Conservation (phyloP, 2,329 filamentous ascomycete species). For the Hirsutella thompsonii region DNA sequence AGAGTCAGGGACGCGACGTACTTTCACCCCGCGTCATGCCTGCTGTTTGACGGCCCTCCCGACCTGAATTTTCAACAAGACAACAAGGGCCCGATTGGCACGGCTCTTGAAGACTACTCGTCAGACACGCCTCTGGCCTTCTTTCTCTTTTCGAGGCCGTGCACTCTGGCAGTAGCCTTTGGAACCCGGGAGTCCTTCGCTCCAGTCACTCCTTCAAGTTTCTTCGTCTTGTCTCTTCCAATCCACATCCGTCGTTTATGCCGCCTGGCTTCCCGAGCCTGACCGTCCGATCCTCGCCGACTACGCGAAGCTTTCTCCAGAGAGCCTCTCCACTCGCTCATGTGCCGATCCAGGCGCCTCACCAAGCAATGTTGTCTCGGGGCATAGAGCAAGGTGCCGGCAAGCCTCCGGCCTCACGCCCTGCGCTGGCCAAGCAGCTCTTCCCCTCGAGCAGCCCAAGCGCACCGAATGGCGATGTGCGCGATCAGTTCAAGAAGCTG, state of each 20-base stretch:
- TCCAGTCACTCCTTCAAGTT: too few species aligned
- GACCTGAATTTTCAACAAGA: not conserved
- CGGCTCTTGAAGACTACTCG: too few species aligned
- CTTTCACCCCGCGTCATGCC: not conserved
- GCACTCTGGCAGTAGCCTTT: too few species aligned
- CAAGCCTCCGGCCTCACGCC: conserved; percentile 19
- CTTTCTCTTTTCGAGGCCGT: too few species aligned
- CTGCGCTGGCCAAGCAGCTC: conserved; percentile 33
- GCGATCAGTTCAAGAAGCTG: conserved; percentile 35
- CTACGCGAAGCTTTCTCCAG: conserved; percentile 13
- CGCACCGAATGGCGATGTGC: conserved; percentile 31
- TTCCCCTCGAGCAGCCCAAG: conserved; percentile 45
- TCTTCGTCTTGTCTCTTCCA: not conserved
- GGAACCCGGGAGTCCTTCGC: too few species aligned
- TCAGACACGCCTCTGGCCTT: too few species aligned
- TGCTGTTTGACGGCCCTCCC: not conserved
- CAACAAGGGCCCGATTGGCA: too few species aligned
- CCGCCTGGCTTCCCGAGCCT: conserved; percentile 17
- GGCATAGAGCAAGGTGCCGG: conserved; percentile 12
- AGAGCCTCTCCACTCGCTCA: conserved; percentile 12
- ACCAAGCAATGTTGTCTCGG: conserved; percentile 7
- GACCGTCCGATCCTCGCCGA: conserved; percentile 22
- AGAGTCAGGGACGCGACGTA: not conserved
- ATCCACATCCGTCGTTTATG: conserved; percentile 16
- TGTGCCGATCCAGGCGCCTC: conserved; percentile 8